Base-by-base conservation (phyloP, 78 protist species). In the Bodo saltans region DNA sequence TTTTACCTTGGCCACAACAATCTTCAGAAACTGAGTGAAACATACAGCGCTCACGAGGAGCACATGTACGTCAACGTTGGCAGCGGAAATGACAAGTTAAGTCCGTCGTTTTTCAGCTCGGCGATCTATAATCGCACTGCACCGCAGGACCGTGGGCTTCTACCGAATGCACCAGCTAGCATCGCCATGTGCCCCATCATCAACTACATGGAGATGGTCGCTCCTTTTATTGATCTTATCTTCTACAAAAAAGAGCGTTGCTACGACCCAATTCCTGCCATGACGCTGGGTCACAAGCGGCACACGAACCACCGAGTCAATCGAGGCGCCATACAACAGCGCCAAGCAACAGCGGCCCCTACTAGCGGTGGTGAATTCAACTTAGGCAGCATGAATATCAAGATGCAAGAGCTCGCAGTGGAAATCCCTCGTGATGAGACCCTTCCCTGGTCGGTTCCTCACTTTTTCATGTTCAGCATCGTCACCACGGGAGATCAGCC, bases 201-300 rank as follows among this genome's bases (percentile, higher is more conserved):
- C 72, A 33, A 11, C 82, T 60, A 75, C 32, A 68, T 75, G 82
- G 72, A 17, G 60, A 17, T 23, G n/a, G 60, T 47, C 60, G 60
- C 60, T 17, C 60, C 60, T 17, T 47, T 47, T 17, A 47, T 47
- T 8, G 60, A 47, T 17, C n/a, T 17, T 17, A 47, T 47, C n/a
- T 47, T 17, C 60, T 17, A 17, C 60, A 17, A 8, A 8, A 17
- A 47, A 17, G n/a, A 47, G 60, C 17, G 17, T 17, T 47, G 60
- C 60, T 17, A 17, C n/a, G n/a, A 23, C n/a, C 60, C 60, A 8
- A 17, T 47, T 8, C 17, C 8, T 17, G 60, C 60, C 60, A 47
- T 17, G 60, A 17, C 17, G 60, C 60, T 47, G n/a, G 17, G n/a
- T 47, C n/a, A 17, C n/a, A 23, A 8, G 60, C 8, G n/a, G 60